Evolutionary conservation across 2,329 filamentous ascomycete species (phyloP).

Genomic region (Emergomyces pasteurianus): DNA sequence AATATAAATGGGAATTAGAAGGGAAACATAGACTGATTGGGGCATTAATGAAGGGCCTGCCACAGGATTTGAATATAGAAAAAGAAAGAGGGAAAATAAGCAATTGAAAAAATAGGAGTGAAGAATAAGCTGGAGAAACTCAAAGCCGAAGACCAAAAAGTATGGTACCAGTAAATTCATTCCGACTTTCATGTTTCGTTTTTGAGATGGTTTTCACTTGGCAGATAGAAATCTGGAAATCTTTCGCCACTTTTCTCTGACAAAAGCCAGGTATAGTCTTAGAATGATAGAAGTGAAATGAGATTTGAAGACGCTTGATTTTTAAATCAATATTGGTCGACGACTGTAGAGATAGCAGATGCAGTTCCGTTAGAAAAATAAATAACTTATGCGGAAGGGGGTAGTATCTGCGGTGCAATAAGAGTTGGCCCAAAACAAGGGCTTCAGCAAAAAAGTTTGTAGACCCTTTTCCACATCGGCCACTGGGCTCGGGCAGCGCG

Average conservation of each 20-base stretch:
- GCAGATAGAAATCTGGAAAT: neutral
- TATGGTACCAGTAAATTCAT: neutral
- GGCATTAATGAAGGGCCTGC: neutral
- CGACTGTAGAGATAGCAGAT: neutral
- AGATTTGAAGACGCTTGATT: neutral
- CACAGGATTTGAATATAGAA: neutral
- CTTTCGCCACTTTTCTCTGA: neutral
- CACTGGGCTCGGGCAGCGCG: constrained; percentile 57
- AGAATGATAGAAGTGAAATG: neutral
- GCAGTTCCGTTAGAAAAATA: neutral
- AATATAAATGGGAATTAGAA: neutral
- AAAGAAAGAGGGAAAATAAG: neutral
- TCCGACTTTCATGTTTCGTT: neutral
- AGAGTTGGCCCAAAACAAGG: neutral
- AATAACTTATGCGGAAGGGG: neutral
- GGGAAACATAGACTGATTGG: no score
- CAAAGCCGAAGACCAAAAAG: neutral
- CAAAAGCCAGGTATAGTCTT: neutral
- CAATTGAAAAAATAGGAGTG: neutral
- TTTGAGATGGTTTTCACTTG: neutral
- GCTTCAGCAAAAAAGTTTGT: constrained; percentile 57
- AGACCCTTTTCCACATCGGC: constrained; percentile 66
- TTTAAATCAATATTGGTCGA: neutral
- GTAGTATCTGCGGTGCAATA: neutral
- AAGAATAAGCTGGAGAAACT: neutral